Percentiles rank a stretch among this genome's conserved stretches.
phyloP scores from a whole-genome alignment of 345 rosid species.

The Litchi chinensis region DNA sequence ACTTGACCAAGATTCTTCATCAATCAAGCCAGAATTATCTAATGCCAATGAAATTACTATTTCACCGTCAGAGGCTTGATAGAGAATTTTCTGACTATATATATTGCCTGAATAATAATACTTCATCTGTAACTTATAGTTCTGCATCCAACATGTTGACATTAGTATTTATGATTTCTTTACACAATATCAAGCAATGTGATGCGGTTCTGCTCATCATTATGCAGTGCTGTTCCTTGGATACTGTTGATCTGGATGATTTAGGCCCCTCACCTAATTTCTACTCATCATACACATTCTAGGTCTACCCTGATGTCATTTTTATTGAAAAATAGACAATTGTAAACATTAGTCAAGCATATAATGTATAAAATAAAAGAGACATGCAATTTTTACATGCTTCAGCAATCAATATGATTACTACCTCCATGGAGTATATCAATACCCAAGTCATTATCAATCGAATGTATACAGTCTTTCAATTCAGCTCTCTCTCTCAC shows the following conservation, averaged over 20 bases:
- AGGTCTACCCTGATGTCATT: too few species aligned
- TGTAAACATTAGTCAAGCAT: too few species aligned
- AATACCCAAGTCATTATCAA: too few species aligned
- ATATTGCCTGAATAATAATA: not conserved
- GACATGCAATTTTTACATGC: too few species aligned
- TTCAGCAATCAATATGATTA: too few species aligned
- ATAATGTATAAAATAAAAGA: too few species aligned
- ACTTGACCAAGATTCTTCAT: conserved; percentile 28
- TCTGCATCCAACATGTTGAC: not conserved
- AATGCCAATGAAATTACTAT: conserved; percentile 33
- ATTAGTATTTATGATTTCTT: not conserved
- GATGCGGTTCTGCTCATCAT: not conserved
- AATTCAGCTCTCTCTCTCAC: too few species aligned
- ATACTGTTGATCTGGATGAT: conserved; percentile 25
- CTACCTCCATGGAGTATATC: too few species aligned
- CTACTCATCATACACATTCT: too few species aligned
- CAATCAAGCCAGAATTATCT: conserved; percentile 19
- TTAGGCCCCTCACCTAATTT: too few species aligned
- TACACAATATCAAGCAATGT: not conserved
- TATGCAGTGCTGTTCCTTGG: conserved; percentile 3
- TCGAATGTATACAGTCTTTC: too few species aligned
- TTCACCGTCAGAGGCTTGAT: conserved; percentile 29
- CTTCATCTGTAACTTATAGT: not conserved
- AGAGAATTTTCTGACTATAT: not conserved
- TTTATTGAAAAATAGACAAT: too few species aligned